Percentiles rank a stretch among this genome's conserved stretches.
Conservation (phyloP, 139 green algal genomes). For the Tetraselmis striata region DNA sequence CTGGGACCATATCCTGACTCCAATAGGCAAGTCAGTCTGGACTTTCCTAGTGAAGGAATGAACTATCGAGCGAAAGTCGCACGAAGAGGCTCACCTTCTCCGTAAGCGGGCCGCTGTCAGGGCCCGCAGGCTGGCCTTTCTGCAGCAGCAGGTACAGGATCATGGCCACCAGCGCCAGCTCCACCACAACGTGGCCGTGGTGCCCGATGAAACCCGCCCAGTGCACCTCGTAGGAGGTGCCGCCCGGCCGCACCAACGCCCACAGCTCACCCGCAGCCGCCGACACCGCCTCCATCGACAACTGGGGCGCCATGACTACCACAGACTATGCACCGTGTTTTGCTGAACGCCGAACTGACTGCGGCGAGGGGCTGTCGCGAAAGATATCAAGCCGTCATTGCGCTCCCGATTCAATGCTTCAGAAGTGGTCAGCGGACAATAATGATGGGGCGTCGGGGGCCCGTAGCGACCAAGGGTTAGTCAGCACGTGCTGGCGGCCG, state of each 20-base stretch:
- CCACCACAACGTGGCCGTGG: constrained; percentile 69
- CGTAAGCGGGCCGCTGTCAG: constrained; percentile 51
- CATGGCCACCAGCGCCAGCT: constrained; percentile 61
- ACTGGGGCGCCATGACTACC: too few relatives aligned
- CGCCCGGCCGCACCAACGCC: background rate
- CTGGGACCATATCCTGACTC: background rate
- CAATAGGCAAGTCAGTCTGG: background rate
- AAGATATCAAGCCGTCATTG: too few relatives aligned
- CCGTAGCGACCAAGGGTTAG: too few relatives aligned
- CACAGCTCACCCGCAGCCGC: background rate
- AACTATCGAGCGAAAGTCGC: background rate
- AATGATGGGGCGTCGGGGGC: too few relatives aligned
- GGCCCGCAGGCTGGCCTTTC: constrained; percentile 31
- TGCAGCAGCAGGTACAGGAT: constrained; percentile 74
- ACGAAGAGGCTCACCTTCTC: constrained; percentile 45
- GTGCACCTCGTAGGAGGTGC: constrained; percentile 39
- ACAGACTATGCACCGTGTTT: too few relatives aligned
- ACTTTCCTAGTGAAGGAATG: constrained; percentile 3
- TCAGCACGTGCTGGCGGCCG: too few relatives aligned
- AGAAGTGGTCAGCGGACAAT: too few relatives aligned
- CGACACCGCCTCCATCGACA: too few relatives aligned
- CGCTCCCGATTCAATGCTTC: too few relatives aligned
- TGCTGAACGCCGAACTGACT: too few relatives aligned
- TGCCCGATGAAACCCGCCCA: constrained; percentile 71
- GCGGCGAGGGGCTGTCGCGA: too few relatives aligned